phyloP scores from a whole-genome alignment of 805 yeast species.

The Candida rishiriensis region DNA sequence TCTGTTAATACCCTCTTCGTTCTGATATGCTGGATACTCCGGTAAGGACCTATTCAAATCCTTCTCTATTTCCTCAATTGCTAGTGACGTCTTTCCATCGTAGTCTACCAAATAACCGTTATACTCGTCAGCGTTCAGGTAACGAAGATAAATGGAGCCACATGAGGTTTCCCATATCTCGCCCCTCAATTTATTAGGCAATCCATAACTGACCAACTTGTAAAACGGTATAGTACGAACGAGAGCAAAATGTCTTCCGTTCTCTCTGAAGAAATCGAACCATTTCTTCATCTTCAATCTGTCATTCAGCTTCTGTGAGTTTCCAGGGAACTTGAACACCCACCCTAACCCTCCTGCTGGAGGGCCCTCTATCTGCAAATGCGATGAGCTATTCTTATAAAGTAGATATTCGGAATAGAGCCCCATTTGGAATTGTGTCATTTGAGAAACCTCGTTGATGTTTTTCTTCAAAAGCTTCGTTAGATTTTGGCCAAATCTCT shows the following conservation, averaged over 20 bases:
- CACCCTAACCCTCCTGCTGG: conserved; percentile 88
- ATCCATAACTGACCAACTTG: conserved; percentile 81
- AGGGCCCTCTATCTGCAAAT: conserved; percentile 43
- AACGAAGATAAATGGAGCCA: conserved; percentile 77
- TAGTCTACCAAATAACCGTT: conserved; percentile 53
- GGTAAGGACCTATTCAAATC: conserved; percentile 93
- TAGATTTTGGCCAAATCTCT: conserved; percentile 67
- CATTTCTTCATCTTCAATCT: conserved; percentile 84
- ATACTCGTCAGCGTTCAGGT: conserved; percentile 59
- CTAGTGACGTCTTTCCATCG: conserved; percentile 63
- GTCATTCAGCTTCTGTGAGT: conserved; percentile 69
- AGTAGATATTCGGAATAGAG: conserved; percentile 84
- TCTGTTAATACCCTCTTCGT: conserved; percentile 76
- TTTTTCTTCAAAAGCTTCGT: conserved; percentile 60
- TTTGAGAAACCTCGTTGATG: conserved; percentile 52
- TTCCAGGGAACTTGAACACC: conserved; percentile 84
- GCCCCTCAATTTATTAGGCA: conserved; percentile 92
- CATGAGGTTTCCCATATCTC: conserved; percentile 93
- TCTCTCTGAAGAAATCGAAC: conserved; percentile 82
- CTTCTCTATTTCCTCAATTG: conserved; percentile 94
- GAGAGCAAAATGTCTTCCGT: conserved; percentile 80
- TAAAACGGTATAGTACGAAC: conserved; percentile 73
- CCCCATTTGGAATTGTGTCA: conserved; percentile 62
- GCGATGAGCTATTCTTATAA: conserved; percentile 47
- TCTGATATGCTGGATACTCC: conserved; percentile 92